phyloP scores from a whole-genome alignment of 306 rosid genomes.

The Quercus robur region DNA sequence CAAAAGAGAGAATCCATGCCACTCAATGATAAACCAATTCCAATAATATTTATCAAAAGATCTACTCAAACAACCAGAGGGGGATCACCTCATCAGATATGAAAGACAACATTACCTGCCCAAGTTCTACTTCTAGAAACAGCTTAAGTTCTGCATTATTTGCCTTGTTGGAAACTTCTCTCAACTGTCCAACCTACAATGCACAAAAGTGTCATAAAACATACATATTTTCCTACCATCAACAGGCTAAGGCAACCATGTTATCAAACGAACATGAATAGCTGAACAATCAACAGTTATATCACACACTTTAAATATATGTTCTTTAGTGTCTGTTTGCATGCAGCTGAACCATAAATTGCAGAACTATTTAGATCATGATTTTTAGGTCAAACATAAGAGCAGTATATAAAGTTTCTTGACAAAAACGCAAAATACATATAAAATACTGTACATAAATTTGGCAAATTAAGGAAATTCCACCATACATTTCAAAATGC shows the following conservation, averaged over 20 bases:
- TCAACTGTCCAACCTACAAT: slow-evolving; percentile 45
- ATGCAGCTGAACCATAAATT: neutral
- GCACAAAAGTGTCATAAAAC: neutral
- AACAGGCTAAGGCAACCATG: neutral
- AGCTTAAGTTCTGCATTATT: slow-evolving; percentile 34
- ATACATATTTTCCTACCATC: neutral
- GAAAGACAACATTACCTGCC: slow-evolving; percentile 28
- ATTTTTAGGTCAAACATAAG: too few relatives aligned
- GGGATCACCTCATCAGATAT: neutral
- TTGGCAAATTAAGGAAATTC: neutral
- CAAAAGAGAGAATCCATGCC: neutral
- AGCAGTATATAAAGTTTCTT: neutral
- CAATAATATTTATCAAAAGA: neutral
- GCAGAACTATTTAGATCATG: too few relatives aligned
- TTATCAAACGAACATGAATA: neutral
- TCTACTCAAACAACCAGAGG: neutral
- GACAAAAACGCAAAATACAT: neutral
- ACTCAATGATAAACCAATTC: neutral
- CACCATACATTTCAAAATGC: neutral
- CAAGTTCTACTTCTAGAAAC: slow-evolving; percentile 41
- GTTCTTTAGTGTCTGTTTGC: neutral
- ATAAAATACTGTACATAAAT: neutral
- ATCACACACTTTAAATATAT: neutral
- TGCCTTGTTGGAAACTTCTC: slow-evolving; percentile 36
- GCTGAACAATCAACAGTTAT: neutral